These are phyloP conservation scores for Grosmannia clavigera DNA, from an alignment of 2,329 filamentous ascomycete genomes.

Conservation along the genomic window DNA sequence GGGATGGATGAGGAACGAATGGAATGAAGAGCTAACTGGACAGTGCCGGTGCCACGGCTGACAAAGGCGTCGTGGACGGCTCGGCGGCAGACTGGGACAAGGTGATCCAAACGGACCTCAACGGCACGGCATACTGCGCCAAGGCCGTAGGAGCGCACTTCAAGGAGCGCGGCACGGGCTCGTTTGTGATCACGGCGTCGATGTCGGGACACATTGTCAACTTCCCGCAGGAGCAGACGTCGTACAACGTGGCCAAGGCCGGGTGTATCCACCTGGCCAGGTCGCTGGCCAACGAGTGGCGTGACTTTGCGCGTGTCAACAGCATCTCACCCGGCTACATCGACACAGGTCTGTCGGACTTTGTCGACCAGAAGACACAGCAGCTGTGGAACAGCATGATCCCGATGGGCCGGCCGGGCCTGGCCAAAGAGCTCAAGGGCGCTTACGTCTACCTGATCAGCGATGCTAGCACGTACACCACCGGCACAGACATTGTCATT, in stretches of 20 bases:
- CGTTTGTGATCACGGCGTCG: constrained; percentile 66
- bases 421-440: constrained; percentile 65
- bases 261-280: constrained; percentile 48
- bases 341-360: constrained; percentile 57
- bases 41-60: constrained; percentile 55
- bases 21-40: constrained; percentile 32
- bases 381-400: constrained; percentile 66
- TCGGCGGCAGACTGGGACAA: constrained; percentile 50
- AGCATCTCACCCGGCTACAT: constrained; percentile 66
- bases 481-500: constrained; percentile 59
- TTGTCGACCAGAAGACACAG: constrained; percentile 54
- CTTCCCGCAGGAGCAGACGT: constrained; percentile 60
- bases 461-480: constrained; percentile 74
- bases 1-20: neutral
- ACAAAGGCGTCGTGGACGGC: constrained; percentile 55
- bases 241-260: constrained; percentile 63
- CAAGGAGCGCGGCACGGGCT: constrained; percentile 49
- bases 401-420: constrained; percentile 69
- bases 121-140: constrained; percentile 68
- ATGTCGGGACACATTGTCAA: constrained; percentile 73
- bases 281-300: constrained; percentile 69
- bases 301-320: constrained; percentile 61
- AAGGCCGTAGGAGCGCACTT: constrained; percentile 52
- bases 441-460: constrained; percentile 72
- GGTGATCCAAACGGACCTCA: constrained; percentile 59